A percentile compares a stretch with the other conserved stretches of the same genome.
These are phyloP conservation scores for Cutaneotrichosporon sp. DNA, from an alignment of 1,284 basidiomycete species.

Conservation along the genomic window DNA sequence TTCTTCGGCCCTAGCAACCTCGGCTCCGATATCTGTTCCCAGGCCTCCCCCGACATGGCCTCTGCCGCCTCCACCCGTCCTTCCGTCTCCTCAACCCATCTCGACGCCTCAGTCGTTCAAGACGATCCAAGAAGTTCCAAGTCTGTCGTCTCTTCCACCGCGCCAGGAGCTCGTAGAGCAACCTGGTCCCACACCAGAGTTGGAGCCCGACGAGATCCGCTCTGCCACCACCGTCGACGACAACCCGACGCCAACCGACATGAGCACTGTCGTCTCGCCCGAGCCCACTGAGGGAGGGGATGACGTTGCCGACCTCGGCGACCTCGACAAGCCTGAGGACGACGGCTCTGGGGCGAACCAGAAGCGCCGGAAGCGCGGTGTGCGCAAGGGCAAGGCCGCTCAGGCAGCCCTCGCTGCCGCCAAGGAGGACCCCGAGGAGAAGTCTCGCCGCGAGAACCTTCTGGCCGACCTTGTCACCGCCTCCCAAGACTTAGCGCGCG, in stretches of 20 bases:
- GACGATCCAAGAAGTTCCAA: not conserved
- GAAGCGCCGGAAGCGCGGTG: constrained; percentile 53
- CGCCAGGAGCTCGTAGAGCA: constrained; percentile 18
- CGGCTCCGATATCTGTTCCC: not conserved
- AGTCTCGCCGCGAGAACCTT: constrained; percentile 48
- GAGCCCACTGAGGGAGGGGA: constrained; percentile 25
- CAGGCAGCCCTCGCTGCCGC: constrained; percentile 46
- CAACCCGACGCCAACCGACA: constrained; percentile 42
- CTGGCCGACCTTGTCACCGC: constrained; percentile 72
- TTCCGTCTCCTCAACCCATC: not conserved
- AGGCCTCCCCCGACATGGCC: not conserved
- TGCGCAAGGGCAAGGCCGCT: constrained; percentile 54
- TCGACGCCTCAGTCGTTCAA: not conserved
- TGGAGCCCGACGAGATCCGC: constrained; percentile 21
- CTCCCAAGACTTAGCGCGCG: constrained; percentile 77
- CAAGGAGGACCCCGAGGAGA: constrained; percentile 27
- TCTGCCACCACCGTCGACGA: constrained; percentile 43
- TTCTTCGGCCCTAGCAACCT: constrained; percentile 4
- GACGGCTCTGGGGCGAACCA: constrained; percentile 41
- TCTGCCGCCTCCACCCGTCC: constrained; percentile 2
- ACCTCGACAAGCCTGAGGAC: constrained; percentile 26
- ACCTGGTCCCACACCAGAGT: constrained; percentile 18
- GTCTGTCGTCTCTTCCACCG: constrained; percentile 17
- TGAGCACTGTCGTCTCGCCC: constrained; percentile 37
- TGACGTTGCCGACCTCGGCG: constrained; percentile 15